Percentiles rank a stretch among this genome's conserved stretches.
phyloP scores from a whole-genome alignment of 306 rosid species.

The Lathyrus tuberosus region DNA sequence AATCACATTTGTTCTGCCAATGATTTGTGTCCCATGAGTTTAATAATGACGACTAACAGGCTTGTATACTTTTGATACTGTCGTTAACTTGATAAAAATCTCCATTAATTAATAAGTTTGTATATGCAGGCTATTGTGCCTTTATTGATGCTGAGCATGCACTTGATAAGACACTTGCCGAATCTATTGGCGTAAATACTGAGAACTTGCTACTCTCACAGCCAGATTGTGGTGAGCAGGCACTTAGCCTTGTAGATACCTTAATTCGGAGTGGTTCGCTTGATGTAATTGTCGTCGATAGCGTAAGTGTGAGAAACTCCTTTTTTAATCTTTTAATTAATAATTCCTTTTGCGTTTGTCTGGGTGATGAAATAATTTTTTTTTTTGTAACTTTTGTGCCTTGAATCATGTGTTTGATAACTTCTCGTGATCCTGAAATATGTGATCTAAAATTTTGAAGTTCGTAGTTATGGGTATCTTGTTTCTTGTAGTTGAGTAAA shows the following conservation, averaged over 20 bases:
- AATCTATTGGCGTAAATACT: conserved; percentile 79
- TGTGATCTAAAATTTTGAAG: background rate
- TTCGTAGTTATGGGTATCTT: conserved; percentile 5
- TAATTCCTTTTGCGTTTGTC: background rate
- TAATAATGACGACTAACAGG: conserved; percentile 15
- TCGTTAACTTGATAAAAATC: conserved; percentile 24
- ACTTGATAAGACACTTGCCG: conserved; percentile 83
- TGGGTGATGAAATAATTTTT: conserved; percentile 24
- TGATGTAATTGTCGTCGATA: conserved; percentile 94
- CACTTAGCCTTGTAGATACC: conserved; percentile 92
- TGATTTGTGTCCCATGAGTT: background rate
- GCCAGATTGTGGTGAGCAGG: conserved; percentile 94
- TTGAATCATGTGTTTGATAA: background rate
- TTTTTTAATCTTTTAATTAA: background rate
- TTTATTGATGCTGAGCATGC: conserved; percentile 98
- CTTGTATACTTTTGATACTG: conserved; percentile 3
- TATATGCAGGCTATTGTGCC: conserved; percentile 72
- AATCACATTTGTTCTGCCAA: conserved; percentile 8
- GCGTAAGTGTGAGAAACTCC: conserved; percentile 65
- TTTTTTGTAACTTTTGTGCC: background rate
- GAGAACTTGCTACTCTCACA: conserved; percentile 82
- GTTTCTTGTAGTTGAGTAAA: conserved; percentile 18
- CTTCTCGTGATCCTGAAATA: conserved; percentile 19
- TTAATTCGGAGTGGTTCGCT: conserved; percentile 86
- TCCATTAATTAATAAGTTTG: conserved; percentile 27